Conservation (phyloP, 1,139 yeast species). For the Geotrichum siamense region DNA sequence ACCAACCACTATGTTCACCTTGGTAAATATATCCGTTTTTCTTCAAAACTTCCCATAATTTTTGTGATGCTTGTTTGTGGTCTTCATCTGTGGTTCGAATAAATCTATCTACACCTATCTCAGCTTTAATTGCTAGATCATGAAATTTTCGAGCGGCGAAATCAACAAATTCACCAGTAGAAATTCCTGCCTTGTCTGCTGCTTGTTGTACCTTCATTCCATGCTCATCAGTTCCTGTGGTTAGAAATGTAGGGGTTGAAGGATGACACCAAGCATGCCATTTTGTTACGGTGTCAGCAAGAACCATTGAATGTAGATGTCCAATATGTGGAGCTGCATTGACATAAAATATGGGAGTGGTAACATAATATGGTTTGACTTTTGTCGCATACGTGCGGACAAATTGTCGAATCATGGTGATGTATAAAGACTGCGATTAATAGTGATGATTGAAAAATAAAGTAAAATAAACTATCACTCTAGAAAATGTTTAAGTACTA, state of each 20-base stretch:
- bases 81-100: conserved; percentile 86
- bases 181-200: conserved; percentile 50
- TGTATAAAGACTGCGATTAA: too few relatives aligned
- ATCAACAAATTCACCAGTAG: conserved; percentile 69
- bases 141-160: conserved; percentile 57
- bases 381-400: conserved; percentile 1
- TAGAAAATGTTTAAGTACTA: too few relatives aligned
- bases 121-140: conserved; percentile 48
- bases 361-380: conserved; percentile 44
- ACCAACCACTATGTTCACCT: conserved; percentile 90
- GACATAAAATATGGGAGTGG: conserved; percentile 94
- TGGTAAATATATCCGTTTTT: conserved; percentile 64
- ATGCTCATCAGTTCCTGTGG: conserved; percentile 97
- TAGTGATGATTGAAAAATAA: too few relatives aligned
- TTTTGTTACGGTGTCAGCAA: conserved; percentile 70
- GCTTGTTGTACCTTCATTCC: conserved; percentile 83
- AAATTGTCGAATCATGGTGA: too few relatives aligned
- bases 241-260: conserved; percentile 45
- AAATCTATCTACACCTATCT: conserved; percentile 63
- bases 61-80: conserved; percentile 56
- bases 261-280: conserved; percentile 52
- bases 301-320: conserved; percentile 79
- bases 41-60: conserved; percentile 59
- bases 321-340: conserved; percentile 96
- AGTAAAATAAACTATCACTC: too few relatives aligned